A percentile compares a stretch with the other conserved stretches of the same genome.
Evolutionary conservation across 2,329 filamentous ascomycete genomes (phyloP).

Genomic region (Juglanconis sp.): DNA sequence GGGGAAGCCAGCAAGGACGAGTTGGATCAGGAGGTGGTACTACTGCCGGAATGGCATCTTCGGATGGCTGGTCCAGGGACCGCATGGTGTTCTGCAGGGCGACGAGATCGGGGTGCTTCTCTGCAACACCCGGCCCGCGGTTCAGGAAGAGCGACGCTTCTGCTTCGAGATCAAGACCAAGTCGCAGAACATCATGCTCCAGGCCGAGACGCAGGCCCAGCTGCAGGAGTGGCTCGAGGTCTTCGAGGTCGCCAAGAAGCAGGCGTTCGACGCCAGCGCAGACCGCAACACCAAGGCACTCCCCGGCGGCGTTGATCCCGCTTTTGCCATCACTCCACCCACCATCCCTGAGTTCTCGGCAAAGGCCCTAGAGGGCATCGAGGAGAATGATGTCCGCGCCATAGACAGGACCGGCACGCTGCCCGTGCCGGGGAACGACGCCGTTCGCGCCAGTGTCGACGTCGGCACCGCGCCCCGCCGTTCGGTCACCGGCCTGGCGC

Average conservation of each 20-base stretch:
- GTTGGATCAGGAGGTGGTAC: slow-evolving; percentile 90
- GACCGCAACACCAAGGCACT: slow-evolving; percentile 45
- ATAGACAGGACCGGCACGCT: slow-evolving; percentile 63
- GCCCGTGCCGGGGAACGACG: slow-evolving; percentile 61
- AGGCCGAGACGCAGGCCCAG: slow-evolving; percentile 88
- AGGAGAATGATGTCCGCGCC: slow-evolving; percentile 23
- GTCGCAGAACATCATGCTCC: slow-evolving; percentile 81
- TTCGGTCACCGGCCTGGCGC: slow-evolving; percentile 51
- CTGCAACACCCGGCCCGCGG: slow-evolving; percentile 86
- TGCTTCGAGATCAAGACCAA: slow-evolving; percentile 99
- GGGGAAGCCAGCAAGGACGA: slow-evolving; percentile 85
- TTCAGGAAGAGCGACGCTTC: slow-evolving; percentile 89
- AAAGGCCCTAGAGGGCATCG: slow-evolving; percentile 51
- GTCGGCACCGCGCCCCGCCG: slow-evolving; percentile 48
- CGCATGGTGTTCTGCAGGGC: slow-evolving; percentile 86
- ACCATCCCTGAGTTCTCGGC: slow-evolving; percentile 88
- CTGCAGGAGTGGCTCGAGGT: slow-evolving; percentile 93
- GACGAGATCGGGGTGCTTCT: slow-evolving; percentile 94
- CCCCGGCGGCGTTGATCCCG: slow-evolving; percentile 60
- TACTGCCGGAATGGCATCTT: slow-evolving; percentile 96
- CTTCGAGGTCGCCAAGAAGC: slow-evolving; percentile 91
- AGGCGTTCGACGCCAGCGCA: slow-evolving; percentile 74
- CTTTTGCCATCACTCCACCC: slow-evolving; percentile 89
- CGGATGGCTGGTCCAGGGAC: slow-evolving; percentile 83
- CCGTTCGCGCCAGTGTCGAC: slow-evolving; percentile 69